These are phyloP conservation scores for Helenozyma baotianmanensis DNA, from an alignment of 805 yeast species.

Conservation along the genomic window DNA sequence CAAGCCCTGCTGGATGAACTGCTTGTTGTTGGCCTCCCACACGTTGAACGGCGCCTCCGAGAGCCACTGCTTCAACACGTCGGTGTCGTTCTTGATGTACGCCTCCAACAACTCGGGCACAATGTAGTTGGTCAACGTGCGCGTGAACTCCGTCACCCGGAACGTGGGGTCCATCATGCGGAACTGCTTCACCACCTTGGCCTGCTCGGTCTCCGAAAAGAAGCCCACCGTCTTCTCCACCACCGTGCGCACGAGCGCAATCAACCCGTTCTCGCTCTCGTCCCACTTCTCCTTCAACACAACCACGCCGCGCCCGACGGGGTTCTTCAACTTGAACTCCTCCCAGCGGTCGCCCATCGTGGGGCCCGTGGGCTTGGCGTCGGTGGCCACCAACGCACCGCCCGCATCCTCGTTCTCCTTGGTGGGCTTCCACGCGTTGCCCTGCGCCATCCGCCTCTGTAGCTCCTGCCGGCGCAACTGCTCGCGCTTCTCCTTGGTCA, in stretches of 20 bases:
- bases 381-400: conserved; percentile 74
- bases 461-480: conserved; percentile 50
- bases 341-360: conserved; percentile 61
- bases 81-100: conserved; percentile 85
- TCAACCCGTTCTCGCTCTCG: conserved; percentile 89
- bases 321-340: conserved; percentile 59
- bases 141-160: conserved; percentile 70
- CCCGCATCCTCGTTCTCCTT: conserved; percentile 82
- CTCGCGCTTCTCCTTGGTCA: conserved; percentile 76
- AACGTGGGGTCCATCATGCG: conserved; percentile 87
- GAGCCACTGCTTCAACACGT: conserved; percentile 81
- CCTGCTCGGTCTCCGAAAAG: conserved; percentile 94
- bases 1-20: conserved; percentile 83
- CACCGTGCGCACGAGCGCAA: conserved; percentile 74
- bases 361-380: conserved; percentile 70
- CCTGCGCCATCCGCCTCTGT: conserved; percentile 53
- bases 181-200: conserved; percentile 83
- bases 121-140: conserved; percentile 83
- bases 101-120: conserved; percentile 96
- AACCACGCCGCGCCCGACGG: conserved; percentile 61
- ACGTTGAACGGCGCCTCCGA: conserved; percentile 96
- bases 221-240: conserved; percentile 78
- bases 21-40: conserved; percentile 90
- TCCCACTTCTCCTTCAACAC: conserved; percentile 74
- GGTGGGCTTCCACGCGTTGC: conserved; percentile 61